A percentile compares a stretch with the other conserved stretches of the same genome.
Conservation (phyloP, 2,329 filamentous ascomycete genomes). For the Truncatella angustata region DNA sequence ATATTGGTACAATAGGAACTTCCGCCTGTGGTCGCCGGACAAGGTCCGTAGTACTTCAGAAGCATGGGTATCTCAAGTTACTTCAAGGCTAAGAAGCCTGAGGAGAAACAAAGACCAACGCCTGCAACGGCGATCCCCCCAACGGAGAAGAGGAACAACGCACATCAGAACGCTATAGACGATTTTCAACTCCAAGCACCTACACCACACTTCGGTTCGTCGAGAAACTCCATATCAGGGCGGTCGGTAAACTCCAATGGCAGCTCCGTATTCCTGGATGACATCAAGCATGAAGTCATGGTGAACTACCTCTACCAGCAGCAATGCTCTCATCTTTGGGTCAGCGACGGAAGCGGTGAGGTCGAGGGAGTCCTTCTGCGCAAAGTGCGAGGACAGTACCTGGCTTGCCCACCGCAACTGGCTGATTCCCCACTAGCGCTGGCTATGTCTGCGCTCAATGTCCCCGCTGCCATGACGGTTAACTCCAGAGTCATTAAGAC, state of each 20-base stretch:
- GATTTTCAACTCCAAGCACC: slow-evolving; percentile 50
- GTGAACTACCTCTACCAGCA: slow-evolving; percentile 81
- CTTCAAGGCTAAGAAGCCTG: slow-evolving; percentile 55
- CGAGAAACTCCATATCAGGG: slow-evolving; percentile 51
- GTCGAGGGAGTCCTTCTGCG: slow-evolving; percentile 71
- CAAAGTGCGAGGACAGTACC: slow-evolving; percentile 66
- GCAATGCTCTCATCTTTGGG: slow-evolving; percentile 73
- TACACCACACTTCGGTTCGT: slow-evolving; percentile 45
- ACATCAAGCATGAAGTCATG: slow-evolving; percentile 81
- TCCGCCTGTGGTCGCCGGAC: not conserved
- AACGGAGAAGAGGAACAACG: slow-evolving; percentile 25
- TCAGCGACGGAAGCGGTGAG: slow-evolving; percentile 65
- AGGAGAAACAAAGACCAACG: slow-evolving; percentile 23
- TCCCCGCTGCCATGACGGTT: slow-evolving; percentile 77
- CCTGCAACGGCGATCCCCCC: slow-evolving; percentile 15
- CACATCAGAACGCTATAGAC: slow-evolving; percentile 28
- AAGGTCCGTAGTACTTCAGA: slow-evolving; percentile 13
- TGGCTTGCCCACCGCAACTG: slow-evolving; percentile 68
- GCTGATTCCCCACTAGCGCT: slow-evolving; percentile 60
- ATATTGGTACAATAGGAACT: not conserved
- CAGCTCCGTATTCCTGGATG: slow-evolving; percentile 61
- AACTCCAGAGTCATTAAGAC: slow-evolving; percentile 79
- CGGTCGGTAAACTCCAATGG: slow-evolving; percentile 42
- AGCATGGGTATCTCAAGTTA: slow-evolving; percentile 61
- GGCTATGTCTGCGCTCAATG: slow-evolving; percentile 67